A percentile compares a stretch with the other conserved stretches of the same genome.
phyloP scores from a whole-genome alignment of 129 eudicot genomes.

The Flaveria linearis region DNA sequence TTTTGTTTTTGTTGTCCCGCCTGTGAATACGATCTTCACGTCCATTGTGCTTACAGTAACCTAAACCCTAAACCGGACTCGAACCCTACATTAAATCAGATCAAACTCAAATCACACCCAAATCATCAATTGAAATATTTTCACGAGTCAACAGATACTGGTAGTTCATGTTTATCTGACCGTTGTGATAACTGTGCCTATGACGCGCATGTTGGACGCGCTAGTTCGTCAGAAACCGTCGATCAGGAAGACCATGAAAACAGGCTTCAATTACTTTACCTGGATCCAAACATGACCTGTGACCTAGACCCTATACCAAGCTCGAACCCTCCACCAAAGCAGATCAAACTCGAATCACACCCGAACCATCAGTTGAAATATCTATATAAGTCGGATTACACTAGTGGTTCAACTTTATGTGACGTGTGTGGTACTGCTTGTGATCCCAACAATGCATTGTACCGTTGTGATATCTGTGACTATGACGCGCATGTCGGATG shows the following conservation, averaged over 20 bases:
- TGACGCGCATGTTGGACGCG: slow-evolving; percentile 19
- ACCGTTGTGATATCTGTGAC: slow-evolving; percentile 17
- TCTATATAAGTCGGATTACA: slow-evolving; percentile 3
- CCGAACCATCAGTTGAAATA: slow-evolving; percentile 16
- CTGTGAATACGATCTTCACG: slow-evolving; percentile 31
- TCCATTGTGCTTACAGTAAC: slow-evolving; percentile 30
- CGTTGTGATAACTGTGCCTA: slow-evolving; percentile 17
- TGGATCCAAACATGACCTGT: background rate
- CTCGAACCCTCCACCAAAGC: background rate
- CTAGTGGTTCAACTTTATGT: background rate
- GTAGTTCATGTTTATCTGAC: background rate
- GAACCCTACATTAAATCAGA: background rate
- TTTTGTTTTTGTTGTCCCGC: slow-evolving; percentile 18
- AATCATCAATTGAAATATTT: slow-evolving; percentile 2
- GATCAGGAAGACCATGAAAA: slow-evolving; percentile 23
- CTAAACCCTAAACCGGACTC: slow-evolving; percentile 6
- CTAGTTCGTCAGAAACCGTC: slow-evolving; percentile 3
- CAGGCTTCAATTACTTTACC: slow-evolving; percentile 17
- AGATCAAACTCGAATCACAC: slow-evolving; percentile 24
- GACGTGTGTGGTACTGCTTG: slow-evolving; percentile 27
- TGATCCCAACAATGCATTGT: background rate
- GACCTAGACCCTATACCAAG: background rate
- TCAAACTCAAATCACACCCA: slow-evolving; percentile 21
- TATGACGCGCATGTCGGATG: slow-evolving; percentile 26
- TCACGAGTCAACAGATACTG: background rate